These are phyloP conservation scores for Tetrastigma voinierianum DNA, from an alignment of 164 flowering plant genomes.

Conservation along the genomic window DNA sequence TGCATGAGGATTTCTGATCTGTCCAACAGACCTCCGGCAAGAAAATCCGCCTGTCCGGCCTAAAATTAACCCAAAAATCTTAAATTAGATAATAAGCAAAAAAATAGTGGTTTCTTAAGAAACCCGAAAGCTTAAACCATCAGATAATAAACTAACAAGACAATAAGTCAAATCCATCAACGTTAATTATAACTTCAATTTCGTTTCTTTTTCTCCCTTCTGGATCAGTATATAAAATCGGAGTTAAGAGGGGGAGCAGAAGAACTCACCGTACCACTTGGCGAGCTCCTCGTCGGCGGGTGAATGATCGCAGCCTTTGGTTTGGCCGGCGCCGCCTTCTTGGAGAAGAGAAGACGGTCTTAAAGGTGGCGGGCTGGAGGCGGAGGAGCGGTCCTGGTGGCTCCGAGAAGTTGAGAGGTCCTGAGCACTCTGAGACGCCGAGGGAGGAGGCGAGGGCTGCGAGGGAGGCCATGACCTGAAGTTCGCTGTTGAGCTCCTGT, in stretches of 20 bases:
- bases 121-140: too few relatives aligned
- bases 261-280: slow-evolving; percentile 96
- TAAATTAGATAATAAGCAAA: neutral
- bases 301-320: slow-evolving; percentile 43
- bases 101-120: neutral
- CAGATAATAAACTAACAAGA: too few relatives aligned
- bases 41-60: slow-evolving; percentile 98
- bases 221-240: too few relatives aligned
- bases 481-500: neutral
- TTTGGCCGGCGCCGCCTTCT: slow-evolving; percentile 60
- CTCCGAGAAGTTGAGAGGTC: slow-evolving; percentile 44
- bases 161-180: too few relatives aligned
- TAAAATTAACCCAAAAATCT: slow-evolving; percentile 18
- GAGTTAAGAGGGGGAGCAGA: neutral
- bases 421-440: slow-evolving; percentile 76
- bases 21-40: slow-evolving; percentile 93
- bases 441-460: slow-evolving; percentile 69
- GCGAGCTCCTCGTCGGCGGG: slow-evolving; percentile 87
- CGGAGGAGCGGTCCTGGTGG: slow-evolving; percentile 37
- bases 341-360: slow-evolving; percentile 79
- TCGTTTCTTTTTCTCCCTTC: too few relatives aligned
- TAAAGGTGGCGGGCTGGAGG: slow-evolving; percentile 48
- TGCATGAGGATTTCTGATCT: slow-evolving; percentile 89
- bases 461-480: slow-evolving; percentile 59
- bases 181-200: too few relatives aligned